Conservation (phyloP, 2,329 filamentous ascomycete genomes). For the Pseudonectria buxi region DNA sequence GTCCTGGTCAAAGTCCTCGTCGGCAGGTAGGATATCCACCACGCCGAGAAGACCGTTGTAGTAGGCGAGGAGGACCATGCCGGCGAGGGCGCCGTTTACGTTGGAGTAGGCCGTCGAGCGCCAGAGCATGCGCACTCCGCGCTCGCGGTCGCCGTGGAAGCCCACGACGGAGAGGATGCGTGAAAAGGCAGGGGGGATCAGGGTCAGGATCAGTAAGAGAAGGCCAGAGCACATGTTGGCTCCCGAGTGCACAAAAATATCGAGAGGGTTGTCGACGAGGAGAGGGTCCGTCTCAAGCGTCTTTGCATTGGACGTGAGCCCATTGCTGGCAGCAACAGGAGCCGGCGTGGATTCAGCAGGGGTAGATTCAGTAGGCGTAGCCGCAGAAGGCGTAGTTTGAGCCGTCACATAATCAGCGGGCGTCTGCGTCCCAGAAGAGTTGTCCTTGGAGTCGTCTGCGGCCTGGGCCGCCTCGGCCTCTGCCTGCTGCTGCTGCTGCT, state of each 20-base stretch:
- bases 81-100: constrained; percentile 86
- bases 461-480: constrained; percentile 16
- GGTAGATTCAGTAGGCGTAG: constrained; percentile 11
- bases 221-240: constrained; percentile 86
- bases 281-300: constrained; percentile 51
- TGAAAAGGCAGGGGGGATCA: constrained; percentile 88
- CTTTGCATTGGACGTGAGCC: constrained; percentile 20
- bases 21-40: constrained; percentile 74
- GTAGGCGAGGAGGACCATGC: constrained; percentile 72
- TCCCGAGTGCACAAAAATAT: constrained; percentile 84
- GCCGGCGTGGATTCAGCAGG: neutral
- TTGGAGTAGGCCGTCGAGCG: constrained; percentile 78
- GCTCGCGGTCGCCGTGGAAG: constrained; percentile 80
- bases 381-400: constrained; percentile 12
- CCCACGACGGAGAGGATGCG: constrained; percentile 81
- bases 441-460: constrained; percentile 38
- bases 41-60: constrained; percentile 83
- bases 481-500: constrained; percentile 3
- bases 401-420: constrained; percentile 22
- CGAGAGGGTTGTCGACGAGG: constrained; percentile 66
- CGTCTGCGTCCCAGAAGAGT: constrained; percentile 36
- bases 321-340: neutral
- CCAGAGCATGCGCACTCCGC: constrained; percentile 84
- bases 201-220: constrained; percentile 78
- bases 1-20: constrained; percentile 45